phyloP scores from a whole-genome alignment of 768 basidiomycete species.

The Boletus vinaceobasis region DNA sequence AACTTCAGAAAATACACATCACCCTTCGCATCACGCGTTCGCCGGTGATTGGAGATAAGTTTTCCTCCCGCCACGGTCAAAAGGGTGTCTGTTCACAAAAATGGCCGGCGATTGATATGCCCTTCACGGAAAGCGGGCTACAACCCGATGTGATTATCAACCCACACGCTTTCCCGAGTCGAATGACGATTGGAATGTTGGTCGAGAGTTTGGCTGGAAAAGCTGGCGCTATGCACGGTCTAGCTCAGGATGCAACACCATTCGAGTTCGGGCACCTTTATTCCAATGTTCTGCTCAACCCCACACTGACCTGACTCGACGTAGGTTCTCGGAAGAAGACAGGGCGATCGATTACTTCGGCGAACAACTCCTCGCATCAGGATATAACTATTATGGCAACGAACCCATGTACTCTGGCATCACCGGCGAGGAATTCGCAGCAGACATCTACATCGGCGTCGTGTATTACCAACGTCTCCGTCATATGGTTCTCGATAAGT shows the following conservation, averaged over 20 bases:
- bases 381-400: slow-evolving; percentile 98
- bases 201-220: slow-evolving; percentile 99
- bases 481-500: slow-evolving; percentile 99
- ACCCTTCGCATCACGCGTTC: slow-evolving; percentile 90
- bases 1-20: slow-evolving; percentile 90
- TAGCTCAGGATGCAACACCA: slow-evolving; percentile 97
- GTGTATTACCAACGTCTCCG: slow-evolving; percentile 98
- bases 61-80: slow-evolving; percentile 97
- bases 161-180: slow-evolving; percentile 97
- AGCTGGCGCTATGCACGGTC: slow-evolving; percentile 95
- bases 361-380: slow-evolving; percentile 86
- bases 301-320: slow-evolving; percentile 8
- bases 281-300: background rate
- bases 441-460: slow-evolving; percentile 97
- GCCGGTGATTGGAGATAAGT: slow-evolving; percentile 98
- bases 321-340: slow-evolving; percentile 91
- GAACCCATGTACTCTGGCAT: slow-evolving; percentile 99
- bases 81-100: slow-evolving; percentile 99
- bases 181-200: slow-evolving; percentile 99
- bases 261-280: slow-evolving; percentile 68
- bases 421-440: slow-evolving; percentile 96
- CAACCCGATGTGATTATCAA: slow-evolving; percentile 99
- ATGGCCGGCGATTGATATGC: slow-evolving; percentile 98
- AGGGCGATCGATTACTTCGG: slow-evolving; percentile 98
- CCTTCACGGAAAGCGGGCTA: slow-evolving; percentile 97